These are phyloP conservation scores for Zygoascus bituminiphila DNA, from an alignment of 805 yeast species.

Conservation along the genomic window DNA sequence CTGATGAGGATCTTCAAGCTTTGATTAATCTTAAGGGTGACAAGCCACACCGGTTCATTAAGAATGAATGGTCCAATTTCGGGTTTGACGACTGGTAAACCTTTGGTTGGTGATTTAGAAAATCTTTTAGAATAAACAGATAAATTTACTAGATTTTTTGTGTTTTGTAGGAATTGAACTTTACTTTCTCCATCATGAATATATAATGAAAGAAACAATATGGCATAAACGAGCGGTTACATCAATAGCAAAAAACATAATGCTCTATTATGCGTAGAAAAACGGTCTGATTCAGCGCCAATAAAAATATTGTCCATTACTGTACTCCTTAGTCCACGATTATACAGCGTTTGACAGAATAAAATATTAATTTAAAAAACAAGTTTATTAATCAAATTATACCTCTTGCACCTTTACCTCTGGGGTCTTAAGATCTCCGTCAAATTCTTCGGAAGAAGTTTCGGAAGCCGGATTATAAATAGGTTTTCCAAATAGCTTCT, in stretches of 20 bases:
- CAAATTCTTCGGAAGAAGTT: not conserved
- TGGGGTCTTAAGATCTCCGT: not conserved
- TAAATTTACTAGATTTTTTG: not conserved
- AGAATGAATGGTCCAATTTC: not conserved
- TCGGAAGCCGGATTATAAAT: not conserved
- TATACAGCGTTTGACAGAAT: no score
- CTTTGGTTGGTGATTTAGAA: not conserved
- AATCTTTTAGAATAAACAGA: not conserved
- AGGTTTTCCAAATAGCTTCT: not conserved
- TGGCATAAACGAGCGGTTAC: not conserved
- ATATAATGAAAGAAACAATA: not conserved
- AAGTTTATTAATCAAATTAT: no score
- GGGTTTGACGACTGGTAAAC: not conserved
- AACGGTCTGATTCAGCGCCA: no score
- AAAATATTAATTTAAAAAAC: no score
- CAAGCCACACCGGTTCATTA: not conserved
- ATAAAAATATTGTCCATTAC: no score
- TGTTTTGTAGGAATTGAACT: not conserved
- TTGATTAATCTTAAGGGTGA: slow-evolving; percentile 15
- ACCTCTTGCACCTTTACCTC: not conserved
- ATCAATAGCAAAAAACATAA: not conserved
- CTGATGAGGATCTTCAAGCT: slow-evolving; percentile 35
- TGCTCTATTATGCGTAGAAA: not conserved
- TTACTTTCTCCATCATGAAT: not conserved
- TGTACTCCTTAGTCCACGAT: no score